A percentile compares a stretch with the other conserved stretches of the same genome.
These are phyloP conservation scores for Agaricus blazei DNA, from an alignment of 768 basidiomycete genomes.

Conservation along the genomic window DNA sequence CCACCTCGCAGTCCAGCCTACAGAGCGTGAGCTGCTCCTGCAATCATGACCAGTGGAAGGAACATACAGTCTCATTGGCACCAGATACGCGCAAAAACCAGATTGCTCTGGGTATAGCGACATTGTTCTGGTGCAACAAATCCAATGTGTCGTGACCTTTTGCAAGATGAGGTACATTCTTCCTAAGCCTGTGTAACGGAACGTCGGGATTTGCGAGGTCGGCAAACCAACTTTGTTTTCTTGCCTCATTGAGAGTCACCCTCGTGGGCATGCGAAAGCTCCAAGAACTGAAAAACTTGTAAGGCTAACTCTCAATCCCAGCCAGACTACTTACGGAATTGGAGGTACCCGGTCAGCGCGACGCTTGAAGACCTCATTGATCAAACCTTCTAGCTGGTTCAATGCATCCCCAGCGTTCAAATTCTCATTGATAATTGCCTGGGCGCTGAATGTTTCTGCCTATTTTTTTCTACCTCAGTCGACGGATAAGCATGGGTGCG, in stretches of 20 bases:
- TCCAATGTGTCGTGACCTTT: constrained; percentile 84
- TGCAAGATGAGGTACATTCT: constrained; percentile 81
- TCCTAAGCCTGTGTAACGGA: constrained; percentile 75
- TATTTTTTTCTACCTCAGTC: constrained; percentile 18
- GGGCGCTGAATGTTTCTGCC: constrained; percentile 63
- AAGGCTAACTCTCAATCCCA: neutral
- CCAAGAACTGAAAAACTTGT: constrained; percentile 37
- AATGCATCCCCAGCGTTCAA: constrained; percentile 46
- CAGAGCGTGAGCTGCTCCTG: neutral
- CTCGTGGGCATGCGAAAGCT: constrained; percentile 79
- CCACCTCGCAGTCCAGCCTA: constrained; percentile 75
- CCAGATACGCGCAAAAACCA: constrained; percentile 88
- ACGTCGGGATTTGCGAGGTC: constrained; percentile 79
- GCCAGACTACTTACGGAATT: constrained; percentile 52
- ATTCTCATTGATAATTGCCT: constrained; percentile 44
- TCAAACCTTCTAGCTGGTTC: constrained; percentile 62
- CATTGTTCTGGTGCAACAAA: constrained; percentile 67
- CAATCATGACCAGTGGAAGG: neutral
- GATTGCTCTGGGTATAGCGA: constrained; percentile 76
- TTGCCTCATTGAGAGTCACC: constrained; percentile 75
- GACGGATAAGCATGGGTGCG: neutral
- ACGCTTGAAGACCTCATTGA: constrained; percentile 70
- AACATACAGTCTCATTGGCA: constrained; percentile 74
- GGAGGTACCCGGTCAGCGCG: constrained; percentile 49
- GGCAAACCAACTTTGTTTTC: constrained; percentile 77